Evolutionary conservation across 2,329 filamentous ascomycete genomes (phyloP).

Genomic region (Triangularia setosa): DNA sequence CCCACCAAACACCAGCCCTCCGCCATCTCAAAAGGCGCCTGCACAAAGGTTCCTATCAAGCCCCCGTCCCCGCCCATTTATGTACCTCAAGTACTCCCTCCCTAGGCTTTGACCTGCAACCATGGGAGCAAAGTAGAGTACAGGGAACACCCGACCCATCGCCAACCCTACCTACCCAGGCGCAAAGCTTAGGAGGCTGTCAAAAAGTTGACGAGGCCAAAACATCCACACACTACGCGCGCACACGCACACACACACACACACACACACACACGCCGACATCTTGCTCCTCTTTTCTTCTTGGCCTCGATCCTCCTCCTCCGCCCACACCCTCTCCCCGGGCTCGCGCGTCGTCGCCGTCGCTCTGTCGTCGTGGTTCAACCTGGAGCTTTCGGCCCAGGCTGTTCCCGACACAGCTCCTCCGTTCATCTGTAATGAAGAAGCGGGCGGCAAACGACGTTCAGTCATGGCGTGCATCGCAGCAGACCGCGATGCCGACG

Average conservation of each 20-base stretch:
- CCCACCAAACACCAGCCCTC: conserved; percentile 11
- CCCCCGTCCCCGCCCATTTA: conserved; percentile 14
- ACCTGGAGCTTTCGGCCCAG: conserved; percentile 27
- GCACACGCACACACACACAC: background rate
- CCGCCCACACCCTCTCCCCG: background rate
- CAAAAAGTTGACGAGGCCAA: conserved; percentile 11
- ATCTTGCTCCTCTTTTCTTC: conserved; percentile 6
- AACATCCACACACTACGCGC: background rate
- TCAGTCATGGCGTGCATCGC: conserved; percentile 30
- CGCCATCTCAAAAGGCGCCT: conserved; percentile 12
- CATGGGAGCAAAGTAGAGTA: conserved; percentile 20
- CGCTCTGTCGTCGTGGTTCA: conserved; percentile 19
- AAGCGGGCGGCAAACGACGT: conserved; percentile 25
- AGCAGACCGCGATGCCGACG: conserved; percentile 29
- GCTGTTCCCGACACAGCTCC: conserved; percentile 19
- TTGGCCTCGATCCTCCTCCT: background rate
- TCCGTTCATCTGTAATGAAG: conserved; percentile 24
- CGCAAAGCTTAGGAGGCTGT: conserved; percentile 15
- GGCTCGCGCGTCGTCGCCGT: conserved; percentile 12
- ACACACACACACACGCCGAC: background rate
- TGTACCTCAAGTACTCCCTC: conserved; percentile 29
- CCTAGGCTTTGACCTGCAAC: conserved; percentile 21
- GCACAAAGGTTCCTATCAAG: conserved; percentile 15
- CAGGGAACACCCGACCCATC: conserved; percentile 16
- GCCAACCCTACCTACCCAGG: conserved; percentile 17